phyloP scores from a whole-genome alignment of 805 yeast genomes.

The Yamadazyma sp. region DNA sequence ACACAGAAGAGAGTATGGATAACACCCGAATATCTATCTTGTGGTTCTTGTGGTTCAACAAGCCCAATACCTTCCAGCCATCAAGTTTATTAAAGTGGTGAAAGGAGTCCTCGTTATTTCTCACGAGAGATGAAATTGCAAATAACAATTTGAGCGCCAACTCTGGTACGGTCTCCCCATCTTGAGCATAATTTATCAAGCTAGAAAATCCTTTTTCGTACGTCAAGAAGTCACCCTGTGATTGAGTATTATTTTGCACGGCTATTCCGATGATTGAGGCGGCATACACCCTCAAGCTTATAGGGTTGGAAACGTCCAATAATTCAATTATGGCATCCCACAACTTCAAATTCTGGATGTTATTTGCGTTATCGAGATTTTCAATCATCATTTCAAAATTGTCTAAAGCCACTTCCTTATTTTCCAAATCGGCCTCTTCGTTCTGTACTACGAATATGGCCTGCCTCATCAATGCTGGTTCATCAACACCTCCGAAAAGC shows the following conservation, averaged over 20 bases:
- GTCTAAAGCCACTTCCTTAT: slow-evolving; percentile 75
- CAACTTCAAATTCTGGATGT: slow-evolving; percentile 75
- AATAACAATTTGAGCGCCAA: slow-evolving; percentile 67
- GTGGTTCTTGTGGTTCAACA: slow-evolving; percentile 24
- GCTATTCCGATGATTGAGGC: slow-evolving; percentile 85
- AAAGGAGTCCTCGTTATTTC: slow-evolving; percentile 64
- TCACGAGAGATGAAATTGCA: slow-evolving; percentile 70
- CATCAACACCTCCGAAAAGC: slow-evolving; percentile 80
- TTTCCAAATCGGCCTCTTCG: slow-evolving; percentile 59
- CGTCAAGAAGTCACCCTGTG: slow-evolving; percentile 66
- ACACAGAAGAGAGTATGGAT: slow-evolving; percentile 57
- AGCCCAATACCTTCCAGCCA: slow-evolving; percentile 57
- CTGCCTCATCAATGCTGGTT: slow-evolving; percentile 82
- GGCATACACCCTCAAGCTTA: slow-evolving; percentile 51
- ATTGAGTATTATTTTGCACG: slow-evolving; percentile 81
- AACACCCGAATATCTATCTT: slow-evolving; percentile 54
- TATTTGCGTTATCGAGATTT: slow-evolving; percentile 91
- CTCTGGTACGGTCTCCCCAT: slow-evolving; percentile 19
- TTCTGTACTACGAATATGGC: slow-evolving; percentile 60
- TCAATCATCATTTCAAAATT: slow-evolving; percentile 93
- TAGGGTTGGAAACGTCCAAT: slow-evolving; percentile 39
- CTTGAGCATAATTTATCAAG: slow-evolving; percentile 44
- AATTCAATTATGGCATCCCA: slow-evolving; percentile 72
- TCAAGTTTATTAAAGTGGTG: slow-evolving; percentile 50
- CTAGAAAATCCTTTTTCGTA: slow-evolving; percentile 48